These are phyloP conservation scores for Globisporangium megalacanthum DNA, from an alignment of 352 stramenopile genomes.

Conservation along the genomic window DNA sequence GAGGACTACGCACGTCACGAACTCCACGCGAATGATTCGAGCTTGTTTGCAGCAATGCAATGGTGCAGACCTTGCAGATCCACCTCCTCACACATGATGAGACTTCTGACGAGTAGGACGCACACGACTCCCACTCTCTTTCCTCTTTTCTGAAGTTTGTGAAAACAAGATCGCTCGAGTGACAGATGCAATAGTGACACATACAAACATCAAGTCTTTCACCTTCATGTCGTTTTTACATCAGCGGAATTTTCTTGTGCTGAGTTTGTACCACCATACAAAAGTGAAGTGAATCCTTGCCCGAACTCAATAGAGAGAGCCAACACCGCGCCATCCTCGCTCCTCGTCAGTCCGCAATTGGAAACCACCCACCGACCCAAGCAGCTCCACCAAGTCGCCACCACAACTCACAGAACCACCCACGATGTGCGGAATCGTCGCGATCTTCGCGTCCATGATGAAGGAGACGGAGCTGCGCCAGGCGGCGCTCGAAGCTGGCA, in stretches of 20 bases:
- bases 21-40: too few relatives aligned
- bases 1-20: too few relatives aligned
- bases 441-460: conserved; percentile 95
- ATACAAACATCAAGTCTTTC: not conserved
- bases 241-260: conserved; percentile 37
- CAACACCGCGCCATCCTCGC: not conserved
- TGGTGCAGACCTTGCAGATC: too few relatives aligned
- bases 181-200: too few relatives aligned
- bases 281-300: too few relatives aligned
- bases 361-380: conserved; percentile 1
- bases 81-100: too few relatives aligned
- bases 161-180: conserved; percentile 2
- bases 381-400: not conserved
- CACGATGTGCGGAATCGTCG: conserved; percentile 97
- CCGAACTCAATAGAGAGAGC: not conserved
- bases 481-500: conserved; percentile 93
- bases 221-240: not conserved
- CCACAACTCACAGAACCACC: not conserved
- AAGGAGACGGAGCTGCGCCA: conserved; percentile 90
- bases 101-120: too few relatives aligned
- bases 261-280: not conserved
- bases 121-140: too few relatives aligned
- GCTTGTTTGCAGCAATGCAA: too few relatives aligned
- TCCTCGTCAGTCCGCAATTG: conserved; percentile 8
- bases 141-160: conserved; percentile 9